Evolutionary conservation across 2,329 filamentous ascomycete species (phyloP).

Genomic region (Exophiala mesophila): DNA sequence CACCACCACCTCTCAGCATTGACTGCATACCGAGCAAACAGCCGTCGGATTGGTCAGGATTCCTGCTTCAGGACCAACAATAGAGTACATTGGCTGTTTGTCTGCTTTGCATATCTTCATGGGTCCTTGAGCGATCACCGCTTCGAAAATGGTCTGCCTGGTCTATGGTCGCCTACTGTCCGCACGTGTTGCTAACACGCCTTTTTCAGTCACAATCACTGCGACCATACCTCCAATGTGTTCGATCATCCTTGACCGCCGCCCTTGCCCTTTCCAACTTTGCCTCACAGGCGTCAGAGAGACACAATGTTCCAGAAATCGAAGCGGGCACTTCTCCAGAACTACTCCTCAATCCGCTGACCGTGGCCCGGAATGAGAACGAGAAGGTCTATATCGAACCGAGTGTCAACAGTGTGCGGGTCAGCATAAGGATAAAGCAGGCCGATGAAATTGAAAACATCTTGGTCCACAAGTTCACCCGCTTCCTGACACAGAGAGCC

Average conservation of each 20-base stretch:
- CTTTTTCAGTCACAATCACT: conserved; percentile 78
- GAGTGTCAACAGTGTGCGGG: conserved; percentile 91
- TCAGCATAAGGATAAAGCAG: conserved; percentile 99
- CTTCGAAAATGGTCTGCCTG: conserved; percentile 23
- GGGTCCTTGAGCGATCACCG: no score
- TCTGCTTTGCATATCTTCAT: no score
- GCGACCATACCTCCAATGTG: conserved; percentile 92
- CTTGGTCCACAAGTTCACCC: conserved; percentile 94
- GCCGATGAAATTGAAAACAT: conserved; percentile 99
- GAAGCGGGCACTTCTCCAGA: conserved; percentile 91
- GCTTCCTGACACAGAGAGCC: conserved; percentile 91
- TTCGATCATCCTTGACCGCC: conserved; percentile 88
- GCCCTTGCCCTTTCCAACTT: conserved; percentile 95
- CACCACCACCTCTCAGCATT: no score
- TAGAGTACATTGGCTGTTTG: no score
- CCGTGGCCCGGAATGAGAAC: conserved; percentile 90
- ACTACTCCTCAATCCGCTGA: conserved; percentile 85
- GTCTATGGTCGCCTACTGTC: conserved; percentile 1
- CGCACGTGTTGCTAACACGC: conserved; percentile 30
- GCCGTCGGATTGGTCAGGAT: no score
- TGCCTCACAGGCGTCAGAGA: conserved; percentile 90
- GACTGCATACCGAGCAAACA: no score
- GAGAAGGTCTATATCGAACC: conserved; percentile 95
- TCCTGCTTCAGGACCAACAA: no score
- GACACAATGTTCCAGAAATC: conserved; percentile 97